A percentile compares a stretch with the other conserved stretches of the same genome.
phyloP scores from a whole-genome alignment of 1,139 yeast genomes.

The Arxiozyma telluris region DNA sequence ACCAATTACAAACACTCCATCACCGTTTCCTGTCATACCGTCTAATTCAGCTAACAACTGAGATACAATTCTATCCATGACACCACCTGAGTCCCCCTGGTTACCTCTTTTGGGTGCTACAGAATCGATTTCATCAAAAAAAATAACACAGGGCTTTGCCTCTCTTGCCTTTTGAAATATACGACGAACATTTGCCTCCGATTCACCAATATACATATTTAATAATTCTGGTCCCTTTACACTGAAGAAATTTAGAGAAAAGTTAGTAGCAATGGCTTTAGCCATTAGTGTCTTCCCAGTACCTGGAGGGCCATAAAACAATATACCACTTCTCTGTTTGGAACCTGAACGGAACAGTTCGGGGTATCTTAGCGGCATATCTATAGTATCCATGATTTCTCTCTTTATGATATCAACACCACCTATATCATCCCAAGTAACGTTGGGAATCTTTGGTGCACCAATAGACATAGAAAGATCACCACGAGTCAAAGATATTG shows the following conservation, averaged over 20 bases:
- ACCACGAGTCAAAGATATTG: constrained; percentile 75
- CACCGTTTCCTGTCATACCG: constrained; percentile 84
- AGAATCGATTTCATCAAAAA: constrained; percentile 93
- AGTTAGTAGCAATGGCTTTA: constrained; percentile 92
- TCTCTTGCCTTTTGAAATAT: constrained; percentile 92
- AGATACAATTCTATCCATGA: constrained; percentile 95
- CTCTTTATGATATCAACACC: constrained; percentile 74
- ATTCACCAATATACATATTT: constrained; percentile 97
- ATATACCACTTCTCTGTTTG: constrained; percentile 86
- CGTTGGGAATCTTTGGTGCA: constrained; percentile 92
- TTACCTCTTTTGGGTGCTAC: constrained; percentile 98
- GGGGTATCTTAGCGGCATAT: constrained; percentile 90
- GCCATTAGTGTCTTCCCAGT: constrained; percentile 94
- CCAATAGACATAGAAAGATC: constrained; percentile 92
- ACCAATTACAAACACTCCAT: constrained; percentile 94
- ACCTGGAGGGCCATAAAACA: constrained; percentile 97
- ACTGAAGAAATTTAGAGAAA: constrained; percentile 85
- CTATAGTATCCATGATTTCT: constrained; percentile 90
- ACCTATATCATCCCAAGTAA: constrained; percentile 85
- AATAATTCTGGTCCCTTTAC: constrained; percentile 93
- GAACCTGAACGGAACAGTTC: constrained; percentile 80
- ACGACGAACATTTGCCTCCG: constrained; percentile 91
- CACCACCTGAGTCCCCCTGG: constrained; percentile 98
- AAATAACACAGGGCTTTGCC: constrained; percentile 94
- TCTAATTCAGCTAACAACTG: constrained; percentile 90